Percentiles rank a stretch among this genome's conserved stretches.
Evolutionary conservation across 1,284 basidiomycete species (phyloP).

Genomic region (Pascua sp.): DNA sequence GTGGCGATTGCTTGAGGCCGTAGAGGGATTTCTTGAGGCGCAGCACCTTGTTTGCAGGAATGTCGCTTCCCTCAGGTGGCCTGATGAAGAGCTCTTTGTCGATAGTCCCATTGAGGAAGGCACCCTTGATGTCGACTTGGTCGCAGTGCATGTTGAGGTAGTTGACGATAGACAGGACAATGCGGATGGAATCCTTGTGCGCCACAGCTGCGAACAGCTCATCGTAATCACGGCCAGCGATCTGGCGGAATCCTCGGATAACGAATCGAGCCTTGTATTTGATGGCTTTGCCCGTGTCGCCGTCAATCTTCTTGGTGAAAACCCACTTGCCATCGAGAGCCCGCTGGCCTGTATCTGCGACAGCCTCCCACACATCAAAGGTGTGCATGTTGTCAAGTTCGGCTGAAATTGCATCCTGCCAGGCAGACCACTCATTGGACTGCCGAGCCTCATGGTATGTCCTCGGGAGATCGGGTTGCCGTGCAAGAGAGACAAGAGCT

Average conservation of each 20-base stretch:
- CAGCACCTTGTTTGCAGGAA: conserved; percentile 11
- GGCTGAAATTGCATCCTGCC: too few relatives aligned
- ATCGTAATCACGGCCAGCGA: conserved; percentile 20
- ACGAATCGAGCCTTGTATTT: conserved; percentile 11
- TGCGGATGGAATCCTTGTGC: conserved; percentile 27
- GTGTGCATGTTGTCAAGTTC: too few relatives aligned
- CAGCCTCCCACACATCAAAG: too few relatives aligned
- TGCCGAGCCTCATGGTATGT: too few relatives aligned
- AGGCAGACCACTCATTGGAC: too few relatives aligned
- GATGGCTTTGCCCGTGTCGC: conserved; percentile 9
- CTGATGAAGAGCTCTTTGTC: background rate
- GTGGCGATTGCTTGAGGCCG: conserved; percentile 16
- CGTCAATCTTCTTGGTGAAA: conserved; percentile 18
- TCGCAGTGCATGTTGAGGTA: conserved; percentile 24
- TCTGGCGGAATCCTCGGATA: background rate
- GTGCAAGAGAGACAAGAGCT: too few relatives aligned
- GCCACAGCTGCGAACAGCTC: conserved; percentile 23
- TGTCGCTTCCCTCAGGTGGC: conserved; percentile 4
- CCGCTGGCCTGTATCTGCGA: too few relatives aligned
- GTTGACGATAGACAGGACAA: conserved; percentile 25
- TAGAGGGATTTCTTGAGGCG: conserved; percentile 25
- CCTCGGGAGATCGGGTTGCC: too few relatives aligned
- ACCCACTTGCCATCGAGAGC: conserved; percentile 10
- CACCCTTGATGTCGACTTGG: conserved; percentile 30
- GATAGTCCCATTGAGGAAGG: background rate